Base-by-base conservation (phyloP, 495 filamentous ascomycete genomes). In the Trichoderma orchidacearum region DNA sequence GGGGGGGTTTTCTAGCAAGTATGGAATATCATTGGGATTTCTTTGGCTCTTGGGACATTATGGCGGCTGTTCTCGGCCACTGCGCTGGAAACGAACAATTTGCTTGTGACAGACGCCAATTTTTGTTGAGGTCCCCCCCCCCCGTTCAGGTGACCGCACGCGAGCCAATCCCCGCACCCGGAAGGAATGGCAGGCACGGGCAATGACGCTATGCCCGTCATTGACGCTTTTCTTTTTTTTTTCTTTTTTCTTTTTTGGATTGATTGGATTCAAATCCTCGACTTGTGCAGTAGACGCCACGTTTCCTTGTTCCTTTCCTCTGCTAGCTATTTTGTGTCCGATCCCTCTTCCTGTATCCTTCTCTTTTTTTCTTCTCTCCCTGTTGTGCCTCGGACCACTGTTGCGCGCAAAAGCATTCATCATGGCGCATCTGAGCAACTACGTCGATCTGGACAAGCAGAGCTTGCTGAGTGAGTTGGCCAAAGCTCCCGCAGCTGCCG, bases 391-490 rank as follows among this genome's bases (percentile, higher is more conserved):
- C 3, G 27, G 27, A 12, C 18, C 11, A 27, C 18, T n/a, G n/a
- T 13, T 27, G 21, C 36, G 27, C 18, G 21, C 21, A 11, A 6
- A 25, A 48, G 8, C 23, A 56, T 29, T 32, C 56, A 64, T 48
- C 41, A 72, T 74, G 64, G 45, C 64, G 36, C 66, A 64, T 57
- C 58, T 64, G 27, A 65, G 64, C 64, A 69, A 76, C 63, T 66
- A 79, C 36, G 70, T 87, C 57, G 84, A 89, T 63, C 76, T 86
- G 59, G 68, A 70, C 70, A 78, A 88, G 68, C 78, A 69, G 60
- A 86, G 79, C 68, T 68, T 89, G 34, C 76, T 81, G 54, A 64
- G 84, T 86, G 76, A 32, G 75, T n/a, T 70, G 21, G 8, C 38
- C 31, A 32, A 35, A 45, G 48, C 38, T 51, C 30, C 64, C 59